Percentiles rank a stretch among this genome's conserved stretches.
These are phyloP conservation scores for Kalmusia sp. DNA, from an alignment of 2,329 filamentous ascomycete species.

Conservation along the genomic window DNA sequence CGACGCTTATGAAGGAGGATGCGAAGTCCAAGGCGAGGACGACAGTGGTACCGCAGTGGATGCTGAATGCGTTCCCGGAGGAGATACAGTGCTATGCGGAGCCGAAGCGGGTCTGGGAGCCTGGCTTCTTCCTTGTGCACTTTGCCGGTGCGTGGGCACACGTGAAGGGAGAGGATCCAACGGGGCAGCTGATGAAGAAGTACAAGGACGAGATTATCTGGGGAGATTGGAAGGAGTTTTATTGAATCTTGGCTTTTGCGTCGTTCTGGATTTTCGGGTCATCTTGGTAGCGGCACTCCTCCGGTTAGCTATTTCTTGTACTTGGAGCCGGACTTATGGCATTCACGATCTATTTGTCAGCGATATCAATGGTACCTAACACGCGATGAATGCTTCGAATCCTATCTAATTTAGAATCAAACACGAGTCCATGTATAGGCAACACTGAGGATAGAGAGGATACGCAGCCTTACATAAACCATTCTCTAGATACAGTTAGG, in stretches of 20 bases:
- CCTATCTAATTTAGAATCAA: too few relatives aligned
- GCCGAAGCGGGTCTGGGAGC: slow-evolving; percentile 34
- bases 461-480: too few relatives aligned
- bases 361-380: too few relatives aligned
- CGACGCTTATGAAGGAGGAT: slow-evolving; percentile 39
- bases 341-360: too few relatives aligned
- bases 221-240: slow-evolving; percentile 43
- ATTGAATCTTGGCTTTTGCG: slow-evolving; percentile 7
- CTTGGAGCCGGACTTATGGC: too few relatives aligned
- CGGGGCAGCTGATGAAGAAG: slow-evolving; percentile 48
- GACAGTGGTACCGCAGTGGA: slow-evolving; percentile 44
- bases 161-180: slow-evolving; percentile 47
- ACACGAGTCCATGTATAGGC: too few relatives aligned
- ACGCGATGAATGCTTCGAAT: too few relatives aligned
- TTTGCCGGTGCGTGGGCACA: slow-evolving; percentile 53
- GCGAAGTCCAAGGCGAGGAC: slow-evolving; percentile 24
- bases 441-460: too few relatives aligned
- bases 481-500: too few relatives aligned
- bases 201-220: slow-evolving; percentile 42
- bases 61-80: slow-evolving; percentile 49
- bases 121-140: slow-evolving; percentile 48
- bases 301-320: too few relatives aligned
- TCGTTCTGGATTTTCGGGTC: neutral
- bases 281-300: too few relatives aligned
- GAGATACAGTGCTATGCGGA: slow-evolving; percentile 50